Evolutionary conservation across 2,329 filamentous ascomycete genomes (phyloP).

Genomic region (Gremmenia infestans): DNA sequence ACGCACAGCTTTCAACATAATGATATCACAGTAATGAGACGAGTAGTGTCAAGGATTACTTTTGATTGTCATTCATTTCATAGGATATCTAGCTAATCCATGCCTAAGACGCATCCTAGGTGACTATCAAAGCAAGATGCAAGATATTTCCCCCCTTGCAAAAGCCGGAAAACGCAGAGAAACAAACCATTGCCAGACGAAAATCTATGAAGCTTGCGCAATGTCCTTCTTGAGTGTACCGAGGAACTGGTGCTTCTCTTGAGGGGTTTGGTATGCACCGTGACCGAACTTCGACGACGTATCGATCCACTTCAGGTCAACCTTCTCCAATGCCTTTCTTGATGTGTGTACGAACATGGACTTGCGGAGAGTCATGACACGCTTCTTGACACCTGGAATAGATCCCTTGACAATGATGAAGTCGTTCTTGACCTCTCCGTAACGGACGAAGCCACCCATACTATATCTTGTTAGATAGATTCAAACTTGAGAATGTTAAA

Average conservation of each 20-base stretch:
- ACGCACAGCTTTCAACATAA: no score
- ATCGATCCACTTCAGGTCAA: conserved; percentile 99
- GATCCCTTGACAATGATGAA: conserved; percentile 97
- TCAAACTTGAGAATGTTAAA: not conserved
- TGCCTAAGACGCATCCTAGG: conserved; percentile 14
- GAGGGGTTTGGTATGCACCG: conserved; percentile 97
- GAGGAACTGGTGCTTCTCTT: conserved; percentile 96
- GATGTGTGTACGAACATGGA: conserved; percentile 97
- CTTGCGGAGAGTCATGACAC: conserved; percentile 97
- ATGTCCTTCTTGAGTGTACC: conserved; percentile 99
- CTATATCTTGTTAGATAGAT: conserved; percentile 45
- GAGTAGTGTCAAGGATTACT: no score
- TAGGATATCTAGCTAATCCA: conserved; percentile 26
- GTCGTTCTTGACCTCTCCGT: conserved; percentile 99
- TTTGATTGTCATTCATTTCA: conserved; percentile 16
- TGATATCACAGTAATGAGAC: no score
- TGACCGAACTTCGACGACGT: conserved; percentile 99
- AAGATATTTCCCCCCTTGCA: conserved; percentile 22
- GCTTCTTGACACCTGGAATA: conserved; percentile 98
- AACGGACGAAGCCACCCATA: conserved; percentile 98
- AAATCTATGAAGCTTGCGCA: conserved; percentile 47
- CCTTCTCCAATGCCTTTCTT: conserved; percentile 95
- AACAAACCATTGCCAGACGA: conserved; percentile 29
- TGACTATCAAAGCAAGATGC: conserved; percentile 25
- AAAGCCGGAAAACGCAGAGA: conserved; percentile 25